phyloP scores from a whole-genome alignment of 163 green algal genomes.

The Volvox carteri region DNA sequence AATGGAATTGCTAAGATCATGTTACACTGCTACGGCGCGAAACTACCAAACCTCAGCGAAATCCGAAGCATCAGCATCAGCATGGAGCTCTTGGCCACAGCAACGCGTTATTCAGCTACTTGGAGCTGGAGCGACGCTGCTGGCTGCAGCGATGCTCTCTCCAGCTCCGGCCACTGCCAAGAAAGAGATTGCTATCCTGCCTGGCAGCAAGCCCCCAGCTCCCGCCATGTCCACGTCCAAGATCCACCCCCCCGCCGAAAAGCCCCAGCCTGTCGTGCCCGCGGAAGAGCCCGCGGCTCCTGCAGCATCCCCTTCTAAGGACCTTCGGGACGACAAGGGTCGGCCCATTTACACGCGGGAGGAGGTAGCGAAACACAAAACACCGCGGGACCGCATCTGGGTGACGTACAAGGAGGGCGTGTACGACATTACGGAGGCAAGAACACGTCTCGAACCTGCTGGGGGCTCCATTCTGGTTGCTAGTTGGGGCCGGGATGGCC shows the following conservation, averaged over 20 bases:
- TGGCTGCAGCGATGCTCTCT: conserved; percentile 10
- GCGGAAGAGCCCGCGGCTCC: neutral
- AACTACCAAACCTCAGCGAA: neutral
- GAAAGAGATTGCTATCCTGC: conserved; percentile 41
- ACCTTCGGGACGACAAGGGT: conserved; percentile 18
- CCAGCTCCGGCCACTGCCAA: conserved; percentile 2
- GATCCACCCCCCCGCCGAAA: neutral
- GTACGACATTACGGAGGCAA: conserved; percentile 90
- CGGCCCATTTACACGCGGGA: conserved; percentile 68
- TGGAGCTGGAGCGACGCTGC: conserved; percentile 32
- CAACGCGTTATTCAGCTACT: neutral
- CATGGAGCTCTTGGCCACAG: neutral
- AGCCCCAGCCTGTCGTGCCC: neutral
- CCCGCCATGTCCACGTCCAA: neutral
- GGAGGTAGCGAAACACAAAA: conserved; percentile 88
- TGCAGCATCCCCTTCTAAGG: no score
- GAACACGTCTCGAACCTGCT: neutral
- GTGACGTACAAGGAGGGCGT: conserved; percentile 89
- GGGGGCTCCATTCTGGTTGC: neutral
- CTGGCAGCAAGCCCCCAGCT: neutral
- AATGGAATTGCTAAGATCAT: neutral
- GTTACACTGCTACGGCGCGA: neutral
- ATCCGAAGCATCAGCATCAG: neutral
- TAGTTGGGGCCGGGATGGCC: no score
- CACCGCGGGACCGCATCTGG: conserved; percentile 81